Evolutionary conservation across 164 flowering plant species (phyloP).

Genomic region (Warburgia ugandensis): DNA sequence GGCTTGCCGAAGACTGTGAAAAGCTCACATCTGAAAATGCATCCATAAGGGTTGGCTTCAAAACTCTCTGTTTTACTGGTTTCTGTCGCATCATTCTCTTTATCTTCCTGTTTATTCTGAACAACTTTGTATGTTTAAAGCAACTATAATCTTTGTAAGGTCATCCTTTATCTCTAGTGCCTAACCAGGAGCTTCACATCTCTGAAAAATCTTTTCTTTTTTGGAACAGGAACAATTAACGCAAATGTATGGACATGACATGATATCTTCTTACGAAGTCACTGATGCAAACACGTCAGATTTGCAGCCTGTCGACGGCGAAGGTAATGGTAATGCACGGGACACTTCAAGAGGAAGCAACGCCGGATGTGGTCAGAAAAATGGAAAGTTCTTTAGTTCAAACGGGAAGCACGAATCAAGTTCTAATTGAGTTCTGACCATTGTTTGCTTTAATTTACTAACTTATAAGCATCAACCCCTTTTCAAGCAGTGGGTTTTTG

Average conservation of each 20-base stretch:
- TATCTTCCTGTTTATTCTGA: background rate
- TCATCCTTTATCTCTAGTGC: too few relatives aligned
- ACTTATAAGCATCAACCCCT: too few relatives aligned
- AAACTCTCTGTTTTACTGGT: too few relatives aligned
- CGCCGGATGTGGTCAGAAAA: slow-evolving; percentile 7
- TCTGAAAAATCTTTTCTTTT: too few relatives aligned
- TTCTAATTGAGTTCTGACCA: slow-evolving; percentile 5
- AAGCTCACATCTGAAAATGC: slow-evolving; percentile 67
- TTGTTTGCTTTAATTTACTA: too few relatives aligned
- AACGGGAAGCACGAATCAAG: slow-evolving; percentile 13
- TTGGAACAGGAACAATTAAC: slow-evolving; percentile 61
- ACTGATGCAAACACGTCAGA: slow-evolving; percentile 9
- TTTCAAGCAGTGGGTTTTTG: too few relatives aligned
- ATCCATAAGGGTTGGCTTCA: slow-evolving; percentile 57
- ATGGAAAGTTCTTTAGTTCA: slow-evolving; percentile 11
- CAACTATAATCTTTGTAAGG: too few relatives aligned
- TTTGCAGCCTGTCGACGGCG: slow-evolving; percentile 24
- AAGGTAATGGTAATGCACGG: slow-evolving; percentile 24
- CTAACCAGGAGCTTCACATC: too few relatives aligned
- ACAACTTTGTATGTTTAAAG: background rate
- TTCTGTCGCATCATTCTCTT: background rate
- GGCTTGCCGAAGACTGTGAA: slow-evolving; percentile 69
- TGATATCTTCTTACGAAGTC: slow-evolving; percentile 35
- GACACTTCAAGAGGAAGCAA: slow-evolving; percentile 11
- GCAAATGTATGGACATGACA: slow-evolving; percentile 46